Evolutionary conservation across 116 monocot genomes (phyloP), one percentile per base, ranked within the genome.

Genomic region (Iris pallida): DNA sequence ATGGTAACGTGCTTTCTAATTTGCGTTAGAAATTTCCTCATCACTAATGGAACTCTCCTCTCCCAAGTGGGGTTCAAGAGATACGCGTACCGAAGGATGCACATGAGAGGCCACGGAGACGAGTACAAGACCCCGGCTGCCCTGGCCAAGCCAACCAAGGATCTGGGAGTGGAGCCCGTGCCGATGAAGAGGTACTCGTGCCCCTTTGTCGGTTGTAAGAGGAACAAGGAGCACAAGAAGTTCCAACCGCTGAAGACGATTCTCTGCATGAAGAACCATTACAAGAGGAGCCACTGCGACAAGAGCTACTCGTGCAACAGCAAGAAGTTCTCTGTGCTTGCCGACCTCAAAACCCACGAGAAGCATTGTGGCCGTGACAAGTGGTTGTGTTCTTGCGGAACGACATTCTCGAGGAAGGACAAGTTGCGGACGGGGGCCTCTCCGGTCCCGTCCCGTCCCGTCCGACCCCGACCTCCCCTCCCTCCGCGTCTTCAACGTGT

Each of bases 31-130:
- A n/a, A n/a, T n/a, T n/a, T n/a, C n/a, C n/a, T n/a, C n/a, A n/a
- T n/a, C n/a, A n/a, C n/a, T n/a, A n/a, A n/a, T n/a, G n/a, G n/a
- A n/a, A n/a, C n/a, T n/a, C n/a, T n/a, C n/a, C n/a, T n/a, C n/a
- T n/a, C n/a, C n/a, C n/a, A n/a, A n/a, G n/a, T n/a, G 59, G 86
- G 86, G 6, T 86, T 86, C 42, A 86, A 86, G 65, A 72, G 86
- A 17, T 79, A 82, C n/a, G 86, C 86, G 0, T 82, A 86, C 48
- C 71, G 82, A 19, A 71, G 86, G 30, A 86, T 86, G 86, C 86
- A 86, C 20, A 86, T 86, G 86, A 75, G 86, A 76, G 86, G 86
- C 10, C 86, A 86, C 18, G 86, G 86, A 5, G 86, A 86, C 8
- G 79, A 86, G 73, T 86, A 86, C 72, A 86, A 86, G 65, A 82